A percentile compares a stretch with the other conserved stretches of the same genome.
Conservation (phyloP, 1,139 yeast genomes). For the Ogataea hybrid region DNA sequence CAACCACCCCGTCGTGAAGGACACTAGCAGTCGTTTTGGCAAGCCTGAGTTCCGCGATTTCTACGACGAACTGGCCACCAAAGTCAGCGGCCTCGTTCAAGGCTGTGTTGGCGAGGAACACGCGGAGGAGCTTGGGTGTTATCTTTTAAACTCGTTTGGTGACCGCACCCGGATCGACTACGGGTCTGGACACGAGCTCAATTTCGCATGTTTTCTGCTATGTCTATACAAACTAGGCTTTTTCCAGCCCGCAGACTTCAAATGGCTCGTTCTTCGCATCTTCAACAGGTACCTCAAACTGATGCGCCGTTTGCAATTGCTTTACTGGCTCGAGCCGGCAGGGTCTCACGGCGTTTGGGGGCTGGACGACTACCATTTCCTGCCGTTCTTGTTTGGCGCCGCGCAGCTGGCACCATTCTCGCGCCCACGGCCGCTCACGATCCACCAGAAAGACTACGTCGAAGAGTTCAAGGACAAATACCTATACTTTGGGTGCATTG, state of each 20-base stretch:
- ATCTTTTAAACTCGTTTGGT: slow-evolving; percentile 59
- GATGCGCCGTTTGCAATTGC: slow-evolving; percentile 48
- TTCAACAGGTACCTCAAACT: slow-evolving; percentile 58
- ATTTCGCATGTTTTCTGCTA: slow-evolving; percentile 65
- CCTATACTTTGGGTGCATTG: slow-evolving; percentile 84
- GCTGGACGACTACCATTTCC: slow-evolving; percentile 90
- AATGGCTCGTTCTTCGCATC: slow-evolving; percentile 57
- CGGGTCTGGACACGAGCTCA: slow-evolving; percentile 96
- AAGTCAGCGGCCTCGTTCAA: slow-evolving; percentile 27
- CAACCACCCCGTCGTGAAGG: slow-evolving; percentile 64
- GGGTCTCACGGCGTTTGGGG: slow-evolving; percentile 99
- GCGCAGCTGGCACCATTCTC: slow-evolving; percentile 79
- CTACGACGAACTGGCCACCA: slow-evolving; percentile 62
- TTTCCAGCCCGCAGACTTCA: slow-evolving; percentile 38
- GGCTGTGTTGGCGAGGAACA: slow-evolving; percentile 17
- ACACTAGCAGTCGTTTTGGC: slow-evolving; percentile 80
- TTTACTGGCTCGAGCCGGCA: slow-evolving; percentile 94
- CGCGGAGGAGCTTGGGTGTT: slow-evolving; percentile 23
- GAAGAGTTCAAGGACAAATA: slow-evolving; percentile 74
- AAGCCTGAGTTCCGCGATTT: slow-evolving; percentile 85
- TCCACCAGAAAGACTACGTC: slow-evolving; percentile 80
- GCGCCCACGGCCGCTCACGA: slow-evolving; percentile 79
- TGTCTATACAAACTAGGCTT: slow-evolving; percentile 34
- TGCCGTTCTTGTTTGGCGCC: slow-evolving; percentile 44
- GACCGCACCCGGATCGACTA: slow-evolving; percentile 84